Base-by-base conservation (phyloP, 305 asterid genomes). In the Petunia hybrid region DNA sequence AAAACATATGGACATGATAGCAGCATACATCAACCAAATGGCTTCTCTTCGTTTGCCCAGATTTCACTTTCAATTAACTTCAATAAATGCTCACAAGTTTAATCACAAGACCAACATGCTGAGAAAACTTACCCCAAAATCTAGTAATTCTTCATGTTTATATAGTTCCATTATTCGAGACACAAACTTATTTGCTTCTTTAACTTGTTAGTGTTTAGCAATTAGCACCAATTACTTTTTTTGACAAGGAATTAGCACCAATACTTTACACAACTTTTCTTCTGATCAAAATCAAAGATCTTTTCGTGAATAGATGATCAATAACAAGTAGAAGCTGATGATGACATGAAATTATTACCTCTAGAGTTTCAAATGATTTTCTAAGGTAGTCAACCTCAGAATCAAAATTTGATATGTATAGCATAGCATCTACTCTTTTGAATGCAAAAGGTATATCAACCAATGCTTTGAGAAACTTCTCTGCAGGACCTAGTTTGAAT, bases 381-480 rank as follows among this genome's bases (percentile, higher is more conserved):
- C 60, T 71, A 53, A 80, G 79, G 41, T 80, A 80, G 53, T 80
- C 63, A 4, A 80, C 80, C 70, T 80, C 83, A 2, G 45, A 69
- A 48, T 80, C 51, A 5, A 80, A 80, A 73, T 71, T 80, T 46
- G 83, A 71, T 2, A 59, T 46, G 46, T 80, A 80, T 3, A 80
- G 66, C 83, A 80, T 71, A 42, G 80, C 55, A 1, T 60, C 83
- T n/a, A 80, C 41, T 62, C 74, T 71, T 70, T 80, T 71, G 51
- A 70, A 80, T 41, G 80, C 83, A 70, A 80, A 71, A 69, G 80
- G 83, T 69, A 70, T 48, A 80, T 71, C 83, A 14, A 80, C 73
- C 22, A 80, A 8, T 60, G 83, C 71, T 55, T 80, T 71, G 61
- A 80, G 74, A 80, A 80, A 71, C 60, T 70, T 71, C 53, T 80